Base-by-base conservation (phyloP, 139 green algal species). In the Micractinium sp. region DNA sequence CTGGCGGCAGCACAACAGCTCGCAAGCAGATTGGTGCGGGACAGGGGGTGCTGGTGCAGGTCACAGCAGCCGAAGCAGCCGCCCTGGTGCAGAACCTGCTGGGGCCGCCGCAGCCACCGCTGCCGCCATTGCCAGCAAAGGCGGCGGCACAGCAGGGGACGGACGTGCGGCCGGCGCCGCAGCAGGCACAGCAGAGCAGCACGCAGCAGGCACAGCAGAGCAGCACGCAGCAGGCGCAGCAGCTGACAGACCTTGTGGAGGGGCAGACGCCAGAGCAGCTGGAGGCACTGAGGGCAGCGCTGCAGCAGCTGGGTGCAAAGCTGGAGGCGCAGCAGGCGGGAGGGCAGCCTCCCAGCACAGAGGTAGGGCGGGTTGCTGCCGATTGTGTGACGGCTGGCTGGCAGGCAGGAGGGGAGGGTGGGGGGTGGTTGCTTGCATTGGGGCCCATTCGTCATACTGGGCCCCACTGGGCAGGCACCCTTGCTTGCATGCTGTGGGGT, bases 221-320 rank as follows among this genome's bases (percentile, higher is more conserved):
- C 63, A 71, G 12, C 63, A 23, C 20, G 63, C 22, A 27, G 63
- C 63, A 56, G 31, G 78, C 78, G 41, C 78, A 66, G 38, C 83
- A 87, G 36, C 61, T 87, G 83, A 27, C 66, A 14, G 14, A 81
- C 1, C 39, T 87, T 38, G 66, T 87, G 27, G 67, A 79, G 27
- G 63, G 61, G 23, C 38, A 69, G 61, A 67, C 83, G 15, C 83
- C 83, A 0, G 83, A 87, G 83, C 71, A 87, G 67, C 83, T 87
- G 27, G 38, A 53, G 1, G 83, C 66, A 0, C 67, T 87, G 14
- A 66, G 47, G 60, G 38, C 13, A 3, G 83, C 83, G 38, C 83
- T 87, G 38, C 53, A 87, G 67, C 83, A 87, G 67, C 83, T 87
- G 66, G 83, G 83, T 0, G 83, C 83, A 4, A 25, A 36, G 39